A percentile compares a stretch with the other conserved stretches of the same genome.
phyloP scores from a whole-genome alignment of 2,329 filamentous ascomycete species.

The Tolypocladium tropicale region DNA sequence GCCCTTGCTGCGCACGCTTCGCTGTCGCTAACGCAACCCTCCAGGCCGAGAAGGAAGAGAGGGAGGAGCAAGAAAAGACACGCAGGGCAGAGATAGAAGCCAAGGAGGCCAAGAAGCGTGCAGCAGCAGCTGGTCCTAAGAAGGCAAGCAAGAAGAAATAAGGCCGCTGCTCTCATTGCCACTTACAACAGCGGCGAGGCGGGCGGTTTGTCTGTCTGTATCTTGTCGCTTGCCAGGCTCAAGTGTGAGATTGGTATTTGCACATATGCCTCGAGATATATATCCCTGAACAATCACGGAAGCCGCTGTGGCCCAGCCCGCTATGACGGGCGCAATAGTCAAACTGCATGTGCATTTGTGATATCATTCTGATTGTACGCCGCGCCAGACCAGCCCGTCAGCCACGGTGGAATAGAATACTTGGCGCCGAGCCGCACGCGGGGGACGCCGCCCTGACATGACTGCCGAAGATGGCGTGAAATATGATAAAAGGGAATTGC shows the following conservation, averaged over 20 bases:
- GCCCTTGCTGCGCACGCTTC: neutral
- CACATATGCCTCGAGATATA: neutral
- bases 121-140: constrained; percentile 39
- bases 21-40: neutral
- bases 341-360: neutral
- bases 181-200: neutral
- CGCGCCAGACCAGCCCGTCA: neutral
- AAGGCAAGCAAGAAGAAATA: constrained; percentile 38
- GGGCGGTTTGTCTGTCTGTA: too few relatives aligned
- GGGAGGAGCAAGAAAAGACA: constrained; percentile 37
- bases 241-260: neutral
- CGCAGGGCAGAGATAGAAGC: constrained; percentile 42
- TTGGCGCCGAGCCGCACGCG: neutral
- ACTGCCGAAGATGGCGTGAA: too few relatives aligned
- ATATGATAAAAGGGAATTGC: neutral
- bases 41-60: constrained; percentile 49
- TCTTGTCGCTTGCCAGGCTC: constrained; percentile 1
- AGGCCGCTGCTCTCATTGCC: constrained; percentile 3
- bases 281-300: neutral
- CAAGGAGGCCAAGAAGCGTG: constrained; percentile 45
- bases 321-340: neutral
- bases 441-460: neutral
- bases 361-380: neutral
- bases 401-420: neutral
- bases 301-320: neutral